phyloP scores from a whole-genome alignment of 768 basidiomycete genomes.

The Phallus indusiatus region DNA sequence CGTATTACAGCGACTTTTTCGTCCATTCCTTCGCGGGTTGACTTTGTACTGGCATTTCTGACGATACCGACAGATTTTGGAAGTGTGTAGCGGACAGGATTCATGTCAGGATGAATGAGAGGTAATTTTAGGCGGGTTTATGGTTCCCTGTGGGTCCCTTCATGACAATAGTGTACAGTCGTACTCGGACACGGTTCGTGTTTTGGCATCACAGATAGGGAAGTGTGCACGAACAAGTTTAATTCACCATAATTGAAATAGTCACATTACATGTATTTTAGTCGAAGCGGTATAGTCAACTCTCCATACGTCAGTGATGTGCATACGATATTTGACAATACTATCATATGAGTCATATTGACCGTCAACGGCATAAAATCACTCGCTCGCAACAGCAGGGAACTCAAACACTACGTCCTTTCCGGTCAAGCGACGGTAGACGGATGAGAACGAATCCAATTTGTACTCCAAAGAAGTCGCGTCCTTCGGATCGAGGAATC shows the following conservation, averaged over 20 bases:
- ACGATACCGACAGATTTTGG: too few species aligned
- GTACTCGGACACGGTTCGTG: too few species aligned
- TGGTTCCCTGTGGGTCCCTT: background rate
- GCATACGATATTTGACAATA: too few species aligned
- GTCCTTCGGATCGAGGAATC: conserved; percentile 96
- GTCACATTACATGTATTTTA: conserved; percentile 25
- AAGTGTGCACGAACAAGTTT: background rate
- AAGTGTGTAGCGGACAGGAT: too few species aligned
- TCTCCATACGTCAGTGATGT: too few species aligned
- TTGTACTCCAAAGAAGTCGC: conserved; percentile 99
- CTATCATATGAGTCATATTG: too few species aligned
- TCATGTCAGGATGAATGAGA: conserved; percentile 17
- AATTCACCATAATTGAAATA: conserved; percentile 25
- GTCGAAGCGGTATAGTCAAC: too few species aligned
- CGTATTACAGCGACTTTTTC: conserved; percentile 67
- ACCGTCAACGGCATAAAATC: conserved; percentile 18
- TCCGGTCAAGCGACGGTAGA: conserved; percentile 91
- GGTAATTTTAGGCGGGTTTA: conserved; percentile 18
- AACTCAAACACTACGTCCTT: conserved; percentile 96
- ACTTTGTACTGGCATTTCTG: conserved; percentile 19
- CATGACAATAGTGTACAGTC: too few species aligned
- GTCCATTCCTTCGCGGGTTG: conserved; percentile 35
- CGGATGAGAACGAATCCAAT: conserved; percentile 97
- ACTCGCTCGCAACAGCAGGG: conserved; percentile 67
- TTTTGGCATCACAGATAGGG: too few species aligned